Conservation (phyloP, 108 stramenopile species). For the Cyclostephanos invisitatus region DNA sequence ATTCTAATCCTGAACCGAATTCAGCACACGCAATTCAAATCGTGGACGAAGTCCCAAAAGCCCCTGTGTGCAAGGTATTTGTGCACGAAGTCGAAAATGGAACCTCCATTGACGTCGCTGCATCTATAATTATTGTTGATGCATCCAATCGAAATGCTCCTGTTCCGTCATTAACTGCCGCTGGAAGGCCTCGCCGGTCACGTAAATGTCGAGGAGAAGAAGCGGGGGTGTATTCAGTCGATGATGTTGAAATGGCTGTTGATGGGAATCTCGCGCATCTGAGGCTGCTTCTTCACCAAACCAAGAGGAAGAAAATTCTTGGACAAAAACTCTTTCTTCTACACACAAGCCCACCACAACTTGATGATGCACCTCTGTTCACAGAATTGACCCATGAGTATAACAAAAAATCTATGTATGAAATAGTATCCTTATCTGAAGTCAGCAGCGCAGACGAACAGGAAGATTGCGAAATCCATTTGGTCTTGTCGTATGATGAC, state of each 20-base stretch:
- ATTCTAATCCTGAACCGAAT: not conserved
- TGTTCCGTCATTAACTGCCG: not conserved
- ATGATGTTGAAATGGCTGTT: constrained; percentile 27
- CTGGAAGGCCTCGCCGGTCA: constrained; percentile 34
- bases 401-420: constrained; percentile 13
- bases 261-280: constrained; percentile 49
- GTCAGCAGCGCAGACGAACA: not conserved
- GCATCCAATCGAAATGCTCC: constrained; percentile 1
- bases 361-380: not conserved
- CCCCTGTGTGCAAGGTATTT: constrained; percentile 19
- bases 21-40: not conserved
- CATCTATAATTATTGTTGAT: constrained; percentile 22
- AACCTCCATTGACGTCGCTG: constrained; percentile 41
- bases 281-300: constrained; percentile 41
- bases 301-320: constrained; percentile 27
- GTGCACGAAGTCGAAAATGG: constrained; percentile 44
- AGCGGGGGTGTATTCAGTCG: constrained; percentile 13
- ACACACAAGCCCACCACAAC: not conserved
- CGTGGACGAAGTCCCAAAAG: not conserved
- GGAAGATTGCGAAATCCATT: constrained; percentile 18
- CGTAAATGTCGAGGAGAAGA: constrained; percentile 19
- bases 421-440: constrained; percentile 4
- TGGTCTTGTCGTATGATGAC: constrained; percentile 26
- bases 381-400: constrained; percentile 19
- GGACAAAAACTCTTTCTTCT: constrained; percentile 37